Percentiles rank a stretch among this genome's conserved stretches.
Evolutionary conservation across 805 yeast genomes (phyloP).

Genomic region (Metschnikowia noctiluminum): DNA sequence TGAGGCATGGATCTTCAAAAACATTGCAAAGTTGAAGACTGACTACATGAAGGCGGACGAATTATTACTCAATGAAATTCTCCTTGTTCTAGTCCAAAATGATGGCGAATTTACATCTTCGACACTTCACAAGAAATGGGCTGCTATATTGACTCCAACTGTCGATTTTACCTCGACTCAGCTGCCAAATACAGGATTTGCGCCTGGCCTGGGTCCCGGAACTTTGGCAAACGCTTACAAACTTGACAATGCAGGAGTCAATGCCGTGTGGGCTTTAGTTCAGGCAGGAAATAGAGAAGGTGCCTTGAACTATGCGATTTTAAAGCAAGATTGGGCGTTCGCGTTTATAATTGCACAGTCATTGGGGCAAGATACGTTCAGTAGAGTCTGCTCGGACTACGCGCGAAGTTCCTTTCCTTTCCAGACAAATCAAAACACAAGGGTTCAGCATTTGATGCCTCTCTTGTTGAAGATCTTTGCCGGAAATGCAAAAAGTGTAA

Average conservation of each 20-base stretch:
- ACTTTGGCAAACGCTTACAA: slow-evolving; percentile 39
- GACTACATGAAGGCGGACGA: slow-evolving; percentile 19
- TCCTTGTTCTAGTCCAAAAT: slow-evolving; percentile 23
- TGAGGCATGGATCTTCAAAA: slow-evolving; percentile 53
- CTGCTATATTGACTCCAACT: slow-evolving; percentile 42
- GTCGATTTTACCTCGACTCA: slow-evolving; percentile 33
- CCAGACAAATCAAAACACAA: slow-evolving; percentile 35
- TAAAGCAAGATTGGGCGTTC: slow-evolving; percentile 70
- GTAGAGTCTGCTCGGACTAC: slow-evolving; percentile 55
- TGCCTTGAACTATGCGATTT: slow-evolving; percentile 63
- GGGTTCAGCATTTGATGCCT: slow-evolving; percentile 46
- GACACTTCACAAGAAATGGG: slow-evolving; percentile 30
- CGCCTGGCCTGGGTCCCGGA: slow-evolving; percentile 2
- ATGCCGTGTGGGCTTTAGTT: slow-evolving; percentile 34
- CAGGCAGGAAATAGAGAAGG: slow-evolving; percentile 62
- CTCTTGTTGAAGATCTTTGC: slow-evolving; percentile 59
- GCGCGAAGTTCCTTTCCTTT: slow-evolving; percentile 45
- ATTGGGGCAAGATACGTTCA: slow-evolving; percentile 59
- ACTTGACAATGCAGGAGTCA: slow-evolving; percentile 37
- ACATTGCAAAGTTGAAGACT: slow-evolving; percentile 17
- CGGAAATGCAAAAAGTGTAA: slow-evolving; percentile 55
- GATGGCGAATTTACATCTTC: slow-evolving; percentile 31
- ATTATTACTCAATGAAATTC: slow-evolving; percentile 30
- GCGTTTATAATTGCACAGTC: slow-evolving; percentile 69
- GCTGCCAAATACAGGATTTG: slow-evolving; percentile 5